Conservation (phyloP, 352 stramenopile genomes). For the Phytopythium kandeliae region DNA sequence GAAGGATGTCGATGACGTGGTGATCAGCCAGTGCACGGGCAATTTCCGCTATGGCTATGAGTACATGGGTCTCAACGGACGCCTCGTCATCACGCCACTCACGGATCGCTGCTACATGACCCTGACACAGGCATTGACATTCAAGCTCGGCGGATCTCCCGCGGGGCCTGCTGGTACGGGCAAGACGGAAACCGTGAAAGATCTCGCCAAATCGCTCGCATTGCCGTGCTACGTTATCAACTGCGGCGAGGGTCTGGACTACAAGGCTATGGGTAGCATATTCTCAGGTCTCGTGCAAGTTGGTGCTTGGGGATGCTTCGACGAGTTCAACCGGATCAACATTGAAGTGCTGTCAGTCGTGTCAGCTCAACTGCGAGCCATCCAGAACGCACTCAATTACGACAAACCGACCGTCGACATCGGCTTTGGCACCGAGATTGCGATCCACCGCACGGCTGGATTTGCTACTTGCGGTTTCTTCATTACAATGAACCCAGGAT, state of each 20-base stretch:
- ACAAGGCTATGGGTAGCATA: constrained; percentile 90
- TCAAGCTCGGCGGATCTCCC: constrained; percentile 89
- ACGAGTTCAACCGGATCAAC: constrained; percentile 88
- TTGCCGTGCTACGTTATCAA: constrained; percentile 92
- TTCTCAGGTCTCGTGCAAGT: constrained; percentile 89
- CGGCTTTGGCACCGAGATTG: constrained; percentile 88
- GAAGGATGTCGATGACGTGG: constrained; percentile 86
- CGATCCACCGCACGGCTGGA: constrained; percentile 87
- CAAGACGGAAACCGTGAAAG: constrained; percentile 93
- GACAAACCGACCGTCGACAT: constrained; percentile 90
- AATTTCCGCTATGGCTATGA: constrained; percentile 92
- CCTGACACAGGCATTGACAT: constrained; percentile 89
- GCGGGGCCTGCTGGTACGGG: constrained; percentile 88
- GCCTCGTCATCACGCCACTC: constrained; percentile 90
- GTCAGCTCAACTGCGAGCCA: constrained; percentile 84
- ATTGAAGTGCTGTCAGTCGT: constrained; percentile 86
- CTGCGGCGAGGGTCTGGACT: constrained; percentile 90
- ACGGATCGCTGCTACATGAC: constrained; percentile 95
- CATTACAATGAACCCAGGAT: constrained; percentile 95
- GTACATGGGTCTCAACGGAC: constrained; percentile 91
- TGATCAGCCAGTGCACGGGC: constrained; percentile 90
- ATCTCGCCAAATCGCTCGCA: constrained; percentile 89
- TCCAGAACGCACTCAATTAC: constrained; percentile 92
- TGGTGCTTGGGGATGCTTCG: constrained; percentile 82
- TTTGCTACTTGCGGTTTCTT: constrained; percentile 94